These are phyloP conservation scores for Voacanga thouarsii DNA, from an alignment of 257 asterid genomes.

Conservation along the genomic window DNA sequence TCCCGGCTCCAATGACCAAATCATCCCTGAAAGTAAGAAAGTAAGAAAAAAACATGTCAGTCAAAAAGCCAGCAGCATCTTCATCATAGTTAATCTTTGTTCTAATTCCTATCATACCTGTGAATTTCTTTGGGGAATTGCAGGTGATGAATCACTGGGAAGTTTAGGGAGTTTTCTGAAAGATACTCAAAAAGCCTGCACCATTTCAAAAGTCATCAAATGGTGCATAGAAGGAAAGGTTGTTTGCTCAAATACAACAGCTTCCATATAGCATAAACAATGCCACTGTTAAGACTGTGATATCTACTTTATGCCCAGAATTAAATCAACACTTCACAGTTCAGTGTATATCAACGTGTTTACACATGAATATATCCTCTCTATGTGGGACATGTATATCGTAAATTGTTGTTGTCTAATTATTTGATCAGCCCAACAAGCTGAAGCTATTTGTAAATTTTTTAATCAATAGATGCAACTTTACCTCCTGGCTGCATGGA, in stretches of 20 bases:
- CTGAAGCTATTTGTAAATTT: not conserved
- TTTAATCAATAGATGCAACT: constrained; percentile 15
- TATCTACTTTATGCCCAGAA: not conserved
- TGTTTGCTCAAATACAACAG: not conserved
- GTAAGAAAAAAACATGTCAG: constrained; percentile 2
- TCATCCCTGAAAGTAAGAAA: constrained; percentile 60
- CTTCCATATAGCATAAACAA: not conserved
- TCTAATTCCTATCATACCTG: constrained; percentile 45
- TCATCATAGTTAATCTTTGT: constrained; percentile 12
- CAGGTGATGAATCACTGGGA: constrained; percentile 92
- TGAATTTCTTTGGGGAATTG: constrained; percentile 70
- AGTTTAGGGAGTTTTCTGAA: constrained; percentile 66
- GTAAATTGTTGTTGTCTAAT: not conserved
- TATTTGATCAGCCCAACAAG: not conserved
- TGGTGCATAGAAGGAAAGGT: too few relatives aligned
- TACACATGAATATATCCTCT: not conserved
- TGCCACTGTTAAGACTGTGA: not conserved
- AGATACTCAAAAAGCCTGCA: constrained; percentile 96
- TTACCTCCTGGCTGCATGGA: constrained; percentile 94
- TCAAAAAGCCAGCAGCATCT: constrained; percentile 1
- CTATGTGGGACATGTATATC: not conserved
- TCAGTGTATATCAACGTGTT: not conserved
- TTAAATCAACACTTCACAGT: too few relatives aligned
- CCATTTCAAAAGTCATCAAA: constrained; percentile 11
- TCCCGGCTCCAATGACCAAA: constrained; percentile 87